Base-by-base conservation (phyloP, 805 yeast species). In the Monosporozyma yasuniensis region DNA sequence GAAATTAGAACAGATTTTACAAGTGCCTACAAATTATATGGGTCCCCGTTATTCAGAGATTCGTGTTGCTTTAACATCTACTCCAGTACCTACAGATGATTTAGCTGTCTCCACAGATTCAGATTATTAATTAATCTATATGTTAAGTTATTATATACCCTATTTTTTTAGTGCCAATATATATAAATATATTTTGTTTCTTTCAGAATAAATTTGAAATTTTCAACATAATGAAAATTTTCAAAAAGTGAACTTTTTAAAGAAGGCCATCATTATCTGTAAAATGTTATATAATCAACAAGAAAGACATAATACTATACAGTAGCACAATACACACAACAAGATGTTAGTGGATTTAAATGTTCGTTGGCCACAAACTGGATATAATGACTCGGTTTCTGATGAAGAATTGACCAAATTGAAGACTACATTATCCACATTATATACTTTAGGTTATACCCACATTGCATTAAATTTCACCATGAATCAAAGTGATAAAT, bases 391-490 rank as follows among this genome's bases (percentile, higher is more conserved):
- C 6, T 66, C 67, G 28, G 76, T 80, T 3, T 61, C 76, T 0
- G 55, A 62, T 3, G 56, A 60, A 11, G 78, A 81, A 49, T 58
- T 82, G 2, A 58, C 57, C 0, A 68, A 66, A 21, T 60, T 84
- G 42, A 75, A 75, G 54, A 71, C 74, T 42, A 74, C 78, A 3
- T 63, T 86, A 8, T 62, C 74, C 6, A 79, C 82, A 18, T 66
- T 80, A 19, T 77, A 79, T 54, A 67, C 74, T 23, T 62, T 84
- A 6, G 93, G 91, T 10, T 88, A 88, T 61, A 78, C 85, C 0
- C 84, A 82, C 56, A 73, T 87, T 3, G 97, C 91, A 2, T 67
- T 90, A 47, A 89, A 87, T 64, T 81, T 81, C 58, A 74, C 73
- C 2, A 69, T 80, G 2, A 70, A 65, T 47, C 81, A 80, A 55